Base-by-base conservation (phyloP, 352 stramenopile genomes). In the Phytopythium cucurbitacearum region DNA sequence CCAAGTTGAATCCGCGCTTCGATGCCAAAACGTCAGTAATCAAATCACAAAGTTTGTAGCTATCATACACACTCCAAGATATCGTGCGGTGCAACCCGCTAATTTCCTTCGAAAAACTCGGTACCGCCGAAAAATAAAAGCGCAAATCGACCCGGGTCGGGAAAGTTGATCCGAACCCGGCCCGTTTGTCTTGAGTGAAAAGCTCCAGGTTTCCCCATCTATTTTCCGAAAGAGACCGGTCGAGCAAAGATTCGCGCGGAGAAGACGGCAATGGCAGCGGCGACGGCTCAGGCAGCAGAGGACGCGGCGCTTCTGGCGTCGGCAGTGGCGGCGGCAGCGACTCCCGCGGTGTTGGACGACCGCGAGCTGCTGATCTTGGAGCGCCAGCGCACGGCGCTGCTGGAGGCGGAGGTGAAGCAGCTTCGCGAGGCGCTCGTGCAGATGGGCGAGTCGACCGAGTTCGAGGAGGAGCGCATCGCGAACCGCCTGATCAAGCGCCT, bases 401-500 rank as follows among this genome's bases (percentile, higher is more conserved):
- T 91, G 36, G 81, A 91, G 62, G 52, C 49, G 32, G 81, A 91
- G 42, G 76, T 89, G 4, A 85, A 85, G 68, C 57, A 70, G 37
- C 69, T 91, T 13, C 75, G 76, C 35, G 73, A 82, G 42, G 67
- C 79, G 43, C 72, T 94, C 7, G 84, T 94, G 59, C 76, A 80
- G 21, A 67, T 94, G 62, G 80, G 85, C 58, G 84, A 91, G 65
- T 87, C 78, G 49, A 91, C 85, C 4, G 85, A 94, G 56, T 79
- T 87, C 50, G 81, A 90, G 50, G 85, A 94, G 60, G 85, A 94
- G 58, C 76, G 80, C 39, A 85, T 94, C 37, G 85, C 82, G 40
- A 94, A 94, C 68, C 79, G 80, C 28, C 66, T 94, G 4, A 88
- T 94, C 8, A 89, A 89, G 58, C 78, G 85, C 0, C 68, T 94